Conservation (phyloP, 2,329 filamentous ascomycete species). For the Diaporthe eres region DNA sequence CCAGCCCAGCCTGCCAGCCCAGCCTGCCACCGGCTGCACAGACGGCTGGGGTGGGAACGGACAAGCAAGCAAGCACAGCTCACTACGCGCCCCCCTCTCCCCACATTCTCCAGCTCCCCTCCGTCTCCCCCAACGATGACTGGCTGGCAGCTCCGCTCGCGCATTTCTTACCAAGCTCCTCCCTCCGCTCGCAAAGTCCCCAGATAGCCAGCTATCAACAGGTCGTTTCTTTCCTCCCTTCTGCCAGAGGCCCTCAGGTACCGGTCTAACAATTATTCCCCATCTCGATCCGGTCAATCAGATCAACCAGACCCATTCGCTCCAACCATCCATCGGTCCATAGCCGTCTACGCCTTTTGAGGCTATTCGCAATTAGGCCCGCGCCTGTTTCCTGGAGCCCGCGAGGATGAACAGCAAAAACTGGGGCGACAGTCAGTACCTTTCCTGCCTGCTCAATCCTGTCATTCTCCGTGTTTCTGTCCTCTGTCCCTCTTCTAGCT, state of each 20-base stretch:
- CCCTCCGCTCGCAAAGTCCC: slow-evolving; percentile 20
- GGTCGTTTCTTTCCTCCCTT: slow-evolving; percentile 29
- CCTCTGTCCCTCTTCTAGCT: slow-evolving; percentile 3
- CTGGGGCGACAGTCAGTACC: slow-evolving; percentile 42
- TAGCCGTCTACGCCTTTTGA: slow-evolving; percentile 30
- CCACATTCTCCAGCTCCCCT: slow-evolving; percentile 23
- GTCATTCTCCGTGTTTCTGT: slow-evolving; percentile 17
- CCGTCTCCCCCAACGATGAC: slow-evolving; percentile 15
- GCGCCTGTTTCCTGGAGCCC: slow-evolving; percentile 23
- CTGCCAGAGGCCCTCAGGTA: slow-evolving; percentile 32
- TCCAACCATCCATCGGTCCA: slow-evolving; percentile 14
- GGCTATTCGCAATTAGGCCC: slow-evolving; percentile 36
- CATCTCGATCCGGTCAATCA: slow-evolving; percentile 36
- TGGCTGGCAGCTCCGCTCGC: slow-evolving; percentile 17
- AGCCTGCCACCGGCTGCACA: not conserved
- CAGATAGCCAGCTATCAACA: slow-evolving; percentile 42
- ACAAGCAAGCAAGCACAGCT: not conserved
- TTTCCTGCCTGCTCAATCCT: slow-evolving; percentile 34
- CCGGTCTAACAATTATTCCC: slow-evolving; percentile 41
- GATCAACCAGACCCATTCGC: slow-evolving; percentile 31
- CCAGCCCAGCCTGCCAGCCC: not conserved
- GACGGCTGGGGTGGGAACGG: not conserved
- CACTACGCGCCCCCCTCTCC: not conserved
- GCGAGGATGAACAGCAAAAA: slow-evolving; percentile 42
- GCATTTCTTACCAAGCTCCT: slow-evolving; percentile 28